Evolutionary conservation across 495 filamentous ascomycete species (phyloP).

Genomic region (Talaromyces nanjingensis): DNA sequence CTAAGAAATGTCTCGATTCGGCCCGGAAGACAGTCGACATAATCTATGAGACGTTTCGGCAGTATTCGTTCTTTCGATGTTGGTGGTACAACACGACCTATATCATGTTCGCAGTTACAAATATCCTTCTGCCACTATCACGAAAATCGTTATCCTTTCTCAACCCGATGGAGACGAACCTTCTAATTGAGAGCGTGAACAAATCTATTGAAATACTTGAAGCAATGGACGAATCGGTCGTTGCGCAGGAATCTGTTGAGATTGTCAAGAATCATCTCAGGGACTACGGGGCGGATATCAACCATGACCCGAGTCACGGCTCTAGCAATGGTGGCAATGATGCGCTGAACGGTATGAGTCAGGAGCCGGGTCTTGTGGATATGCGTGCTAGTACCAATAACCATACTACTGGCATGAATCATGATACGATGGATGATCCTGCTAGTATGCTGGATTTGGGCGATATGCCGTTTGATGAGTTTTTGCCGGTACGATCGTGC

Average conservation of each 20-base stretch:
- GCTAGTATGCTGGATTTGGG: conserved; percentile 9
- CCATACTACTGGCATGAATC: not conserved
- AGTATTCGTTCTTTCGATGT: conserved; percentile 37
- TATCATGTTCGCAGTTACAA: conserved; percentile 37
- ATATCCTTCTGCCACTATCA: conserved; percentile 17
- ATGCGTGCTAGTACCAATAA: not conserved
- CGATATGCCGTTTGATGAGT: conserved; percentile 1
- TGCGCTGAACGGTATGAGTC: not conserved
- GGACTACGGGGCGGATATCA: conserved; percentile 21
- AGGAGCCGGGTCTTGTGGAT: not conserved
- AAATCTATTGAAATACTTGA: conserved; percentile 37
- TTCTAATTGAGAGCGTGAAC: conserved; percentile 26
- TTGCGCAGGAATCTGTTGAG: conserved; percentile 32
- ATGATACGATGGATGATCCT: conserved; percentile 1
- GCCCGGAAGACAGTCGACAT: conserved; percentile 35
- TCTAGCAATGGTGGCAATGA: not conserved
- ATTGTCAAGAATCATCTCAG: conserved; percentile 31
- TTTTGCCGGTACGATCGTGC: not conserved
- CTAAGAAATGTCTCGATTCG: conserved; percentile 28
- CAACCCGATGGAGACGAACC: conserved; percentile 31
- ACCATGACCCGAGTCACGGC: conserved; percentile 8
- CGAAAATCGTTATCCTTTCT: not conserved
- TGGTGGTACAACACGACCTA: conserved; percentile 44
- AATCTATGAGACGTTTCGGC: conserved; percentile 34
- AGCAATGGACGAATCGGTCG: conserved; percentile 37